Conservation (phyloP, 345 rosid genomes). For the Moringa oleifera region DNA sequence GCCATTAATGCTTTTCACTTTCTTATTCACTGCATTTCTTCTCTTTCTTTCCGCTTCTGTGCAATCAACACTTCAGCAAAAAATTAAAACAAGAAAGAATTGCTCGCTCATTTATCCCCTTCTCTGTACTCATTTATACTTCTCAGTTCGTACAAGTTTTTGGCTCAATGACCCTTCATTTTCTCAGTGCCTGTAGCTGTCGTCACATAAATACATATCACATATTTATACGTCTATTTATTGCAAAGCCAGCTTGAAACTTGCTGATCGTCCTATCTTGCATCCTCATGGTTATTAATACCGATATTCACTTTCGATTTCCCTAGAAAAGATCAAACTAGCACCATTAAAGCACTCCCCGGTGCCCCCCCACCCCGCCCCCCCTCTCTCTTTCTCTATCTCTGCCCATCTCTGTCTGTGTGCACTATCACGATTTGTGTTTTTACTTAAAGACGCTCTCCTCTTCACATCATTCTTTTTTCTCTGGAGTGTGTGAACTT, state of each 20-base stretch:
- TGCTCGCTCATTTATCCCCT: too few relatives aligned
- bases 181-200: neutral
- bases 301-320: conserved; percentile 21
- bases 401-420: neutral
- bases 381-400: conserved; percentile 5
- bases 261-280: conserved; percentile 44
- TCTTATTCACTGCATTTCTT: conserved; percentile 25
- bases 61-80: conserved; percentile 11
- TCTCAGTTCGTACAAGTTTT: neutral
- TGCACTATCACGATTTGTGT: neutral
- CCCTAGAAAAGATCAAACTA: conserved; percentile 32
- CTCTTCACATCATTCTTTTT: conserved; percentile 11
- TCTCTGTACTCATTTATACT: too few relatives aligned
- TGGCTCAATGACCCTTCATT: neutral
- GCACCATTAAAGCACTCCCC: conserved; percentile 32
- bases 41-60: conserved; percentile 15
- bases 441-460: neutral
- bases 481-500: neutral
- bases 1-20: conserved; percentile 44
- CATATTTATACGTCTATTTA: conserved; percentile 19
- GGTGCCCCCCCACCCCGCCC: too few relatives aligned
- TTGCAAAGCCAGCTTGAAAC: conserved; percentile 55
- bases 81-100: too few relatives aligned
- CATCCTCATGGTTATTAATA: conserved; percentile 10
- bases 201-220: neutral